Evolutionary conservation across 371 early-diverging fungal genomes (phyloP).

Genomic region (Zopfochytrium polystomum): DNA sequence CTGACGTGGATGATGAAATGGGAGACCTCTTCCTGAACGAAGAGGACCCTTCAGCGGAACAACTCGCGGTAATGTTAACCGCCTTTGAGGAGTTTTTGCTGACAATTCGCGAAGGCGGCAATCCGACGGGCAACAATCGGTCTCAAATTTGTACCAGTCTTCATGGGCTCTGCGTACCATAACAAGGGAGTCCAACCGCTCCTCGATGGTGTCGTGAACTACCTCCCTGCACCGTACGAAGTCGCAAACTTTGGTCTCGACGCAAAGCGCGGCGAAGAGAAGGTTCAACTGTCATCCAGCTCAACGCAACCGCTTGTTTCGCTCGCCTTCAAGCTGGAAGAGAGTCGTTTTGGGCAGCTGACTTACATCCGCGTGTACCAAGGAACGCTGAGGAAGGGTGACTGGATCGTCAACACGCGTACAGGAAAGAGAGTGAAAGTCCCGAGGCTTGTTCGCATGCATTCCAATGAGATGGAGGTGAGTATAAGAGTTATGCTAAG

Average conservation of each 20-base stretch:
- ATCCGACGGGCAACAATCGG: conserved; percentile 73
- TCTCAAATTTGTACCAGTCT: conserved; percentile 76
- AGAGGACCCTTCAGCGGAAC: conserved; percentile 69
- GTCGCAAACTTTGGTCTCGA: conserved; percentile 76
- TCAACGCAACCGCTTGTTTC: conserved; percentile 69
- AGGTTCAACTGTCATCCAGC: conserved; percentile 45
- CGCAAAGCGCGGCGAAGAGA: conserved; percentile 61
- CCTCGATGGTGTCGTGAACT: conserved; percentile 84
- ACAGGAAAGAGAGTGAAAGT: conserved; percentile 95
- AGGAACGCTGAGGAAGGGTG: conserved; percentile 85
- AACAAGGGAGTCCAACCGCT: conserved; percentile 92
- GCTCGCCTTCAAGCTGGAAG: conserved; percentile 94
- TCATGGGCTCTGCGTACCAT: conserved; percentile 87
- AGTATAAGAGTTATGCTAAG: not conserved
- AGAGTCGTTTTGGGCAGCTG: conserved; percentile 92
- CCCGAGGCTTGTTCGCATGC: conserved; percentile 95
- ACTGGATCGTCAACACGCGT: conserved; percentile 80
- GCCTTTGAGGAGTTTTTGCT: conserved; percentile 13
- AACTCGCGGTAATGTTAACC: conserved; percentile 60
- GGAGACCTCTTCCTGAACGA: conserved; percentile 80
- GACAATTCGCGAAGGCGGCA: conserved; percentile 60
- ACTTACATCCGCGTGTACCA: conserved; percentile 97
- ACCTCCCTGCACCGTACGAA: conserved; percentile 81
- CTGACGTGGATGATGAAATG: conserved; percentile 82
- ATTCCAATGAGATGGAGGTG: conserved; percentile 92